Evolutionary conservation across 148 eudicot genomes (phyloP).

Genomic region (Persicaria tinctoria): DNA sequence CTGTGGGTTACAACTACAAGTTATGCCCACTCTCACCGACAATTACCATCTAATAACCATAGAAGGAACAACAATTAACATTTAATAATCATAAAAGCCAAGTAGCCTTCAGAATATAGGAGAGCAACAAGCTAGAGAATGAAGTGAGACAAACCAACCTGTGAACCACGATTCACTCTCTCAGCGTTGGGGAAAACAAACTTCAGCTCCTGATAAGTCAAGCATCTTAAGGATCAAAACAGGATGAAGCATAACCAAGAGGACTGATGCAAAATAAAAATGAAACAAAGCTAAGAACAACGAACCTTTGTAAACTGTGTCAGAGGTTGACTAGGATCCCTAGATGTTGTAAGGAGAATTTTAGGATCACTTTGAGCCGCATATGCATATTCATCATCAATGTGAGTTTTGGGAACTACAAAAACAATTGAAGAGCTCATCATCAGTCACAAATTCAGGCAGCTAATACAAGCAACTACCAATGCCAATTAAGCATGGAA

Average conservation of each 20-base stretch:
- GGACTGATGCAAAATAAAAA: background rate
- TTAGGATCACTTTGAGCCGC: slow-evolving; percentile 84
- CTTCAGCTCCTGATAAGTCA: slow-evolving; percentile 62
- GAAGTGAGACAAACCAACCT: slow-evolving; percentile 40
- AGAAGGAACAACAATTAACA: no score
- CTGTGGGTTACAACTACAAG: background rate
- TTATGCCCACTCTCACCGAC: no score
- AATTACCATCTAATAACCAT: background rate
- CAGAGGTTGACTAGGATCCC: slow-evolving; percentile 95
- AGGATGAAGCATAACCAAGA: background rate
- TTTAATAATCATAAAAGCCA: no score
- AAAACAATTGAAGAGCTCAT: background rate
- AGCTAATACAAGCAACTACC: background rate
- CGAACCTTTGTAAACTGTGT: slow-evolving; percentile 84
- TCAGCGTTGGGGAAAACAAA: slow-evolving; percentile 87
- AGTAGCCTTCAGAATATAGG: no score
- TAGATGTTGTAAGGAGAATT: slow-evolving; percentile 82
- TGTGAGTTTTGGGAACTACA: slow-evolving; percentile 69
- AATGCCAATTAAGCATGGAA: background rate
- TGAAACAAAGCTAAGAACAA: slow-evolving; percentile 4
- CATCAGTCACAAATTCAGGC: background rate
- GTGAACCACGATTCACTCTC: slow-evolving; percentile 91
- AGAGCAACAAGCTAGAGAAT: background rate
- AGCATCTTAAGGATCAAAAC: background rate
- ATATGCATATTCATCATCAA: slow-evolving; percentile 90